phyloP scores from a whole-genome alignment of 148 eudicot genomes.

The Polygonum maritimum region DNA sequence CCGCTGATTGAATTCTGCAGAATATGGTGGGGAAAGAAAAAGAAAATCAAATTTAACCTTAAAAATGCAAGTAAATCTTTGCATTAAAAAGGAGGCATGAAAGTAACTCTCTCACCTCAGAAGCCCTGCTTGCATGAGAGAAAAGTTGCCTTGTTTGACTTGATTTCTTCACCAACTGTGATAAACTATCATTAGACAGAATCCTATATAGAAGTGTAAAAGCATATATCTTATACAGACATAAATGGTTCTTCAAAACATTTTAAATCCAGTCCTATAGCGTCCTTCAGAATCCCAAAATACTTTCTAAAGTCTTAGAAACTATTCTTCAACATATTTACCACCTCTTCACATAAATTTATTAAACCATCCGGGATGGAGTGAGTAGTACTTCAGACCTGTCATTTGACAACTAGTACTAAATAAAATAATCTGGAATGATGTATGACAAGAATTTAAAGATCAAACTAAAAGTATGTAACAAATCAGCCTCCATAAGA shows the following conservation, averaged over 20 bases:
- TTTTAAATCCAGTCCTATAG: not conserved
- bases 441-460: not conserved
- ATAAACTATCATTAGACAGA: constrained; percentile 1
- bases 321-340: not conserved
- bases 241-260: no score
- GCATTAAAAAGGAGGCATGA: not conserved
- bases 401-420: not conserved
- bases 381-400: not conserved
- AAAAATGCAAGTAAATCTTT: constrained; percentile 1
- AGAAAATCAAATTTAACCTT: not conserved
- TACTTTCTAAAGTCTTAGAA: not conserved
- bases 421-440: not conserved
- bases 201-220: not conserved
- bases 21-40: not conserved
- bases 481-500: not conserved
- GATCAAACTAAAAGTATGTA: not conserved
- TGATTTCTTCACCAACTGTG: constrained; percentile 11
- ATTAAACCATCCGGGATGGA: not conserved
- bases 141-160: constrained; percentile 7
- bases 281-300: not conserved
- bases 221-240: not conserved
- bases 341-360: not conserved
- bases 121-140: constrained; percentile 8
- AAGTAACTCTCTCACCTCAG: constrained; percentile 6
- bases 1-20: constrained; percentile 11